phyloP scores from a whole-genome alignment of 2,329 filamentous ascomycete species.

The Neonectria ditissima region DNA sequence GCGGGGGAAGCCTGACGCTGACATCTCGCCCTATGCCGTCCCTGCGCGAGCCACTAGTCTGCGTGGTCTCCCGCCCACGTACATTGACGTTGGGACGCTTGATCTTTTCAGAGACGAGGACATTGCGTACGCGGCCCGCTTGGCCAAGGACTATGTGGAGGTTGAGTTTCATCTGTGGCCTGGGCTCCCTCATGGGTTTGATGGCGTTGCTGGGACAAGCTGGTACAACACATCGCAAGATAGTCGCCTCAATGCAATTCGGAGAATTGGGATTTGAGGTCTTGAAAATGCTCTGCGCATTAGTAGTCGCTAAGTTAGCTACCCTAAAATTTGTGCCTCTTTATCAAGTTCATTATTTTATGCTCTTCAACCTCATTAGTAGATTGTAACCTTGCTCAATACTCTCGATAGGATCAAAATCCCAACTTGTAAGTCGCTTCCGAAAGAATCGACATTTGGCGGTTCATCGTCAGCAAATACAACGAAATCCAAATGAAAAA shows the following conservation, averaged over 20 bases:
- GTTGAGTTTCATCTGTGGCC: constrained; percentile 14
- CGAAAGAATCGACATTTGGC: too few relatives aligned
- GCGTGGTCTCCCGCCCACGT: background rate
- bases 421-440: too few relatives aligned
- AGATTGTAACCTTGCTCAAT: too few relatives aligned
- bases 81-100: constrained; percentile 7
- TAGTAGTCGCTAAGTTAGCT: too few relatives aligned
- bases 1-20: background rate
- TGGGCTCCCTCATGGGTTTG: constrained; percentile 7
- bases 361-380: background rate
- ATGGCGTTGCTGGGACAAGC: background rate
- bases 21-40: constrained; percentile 13
- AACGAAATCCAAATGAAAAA: too few relatives aligned
- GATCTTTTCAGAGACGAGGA: constrained; percentile 11
- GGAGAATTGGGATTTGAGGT: background rate
- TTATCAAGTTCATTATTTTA: background rate
- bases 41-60: constrained; percentile 8
- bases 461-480: too few relatives aligned
- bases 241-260: background rate
- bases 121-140: background rate
- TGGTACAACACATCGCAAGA: background rate
- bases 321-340: too few relatives aligned
- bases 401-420: too few relatives aligned
- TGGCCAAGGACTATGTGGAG: background rate
- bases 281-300: too few relatives aligned